Evolutionary conservation across 108 stramenopile genomes (phyloP).

Genomic region (Cylindrotheca closterium): DNA sequence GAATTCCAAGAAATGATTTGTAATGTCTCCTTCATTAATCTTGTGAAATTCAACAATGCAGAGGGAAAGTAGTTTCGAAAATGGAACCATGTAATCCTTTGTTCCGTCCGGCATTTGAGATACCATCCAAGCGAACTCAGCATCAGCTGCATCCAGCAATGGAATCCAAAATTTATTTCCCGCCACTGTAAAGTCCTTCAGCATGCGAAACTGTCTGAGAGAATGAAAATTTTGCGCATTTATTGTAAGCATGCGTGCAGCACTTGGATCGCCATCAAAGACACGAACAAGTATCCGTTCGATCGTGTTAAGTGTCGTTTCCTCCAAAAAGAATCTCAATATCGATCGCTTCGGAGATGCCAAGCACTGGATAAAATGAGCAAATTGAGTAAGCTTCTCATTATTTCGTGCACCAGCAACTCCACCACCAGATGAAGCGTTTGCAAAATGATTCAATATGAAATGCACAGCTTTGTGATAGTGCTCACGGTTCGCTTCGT

Average conservation of each 20-base stretch:
- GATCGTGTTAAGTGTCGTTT: slow-evolving; percentile 59
- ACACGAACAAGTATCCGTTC: slow-evolving; percentile 72
- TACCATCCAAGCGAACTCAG: slow-evolving; percentile 68
- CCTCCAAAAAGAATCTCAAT: slow-evolving; percentile 50
- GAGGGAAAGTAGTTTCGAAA: slow-evolving; percentile 81
- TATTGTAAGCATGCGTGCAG: slow-evolving; percentile 70
- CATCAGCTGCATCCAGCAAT: slow-evolving; percentile 78
- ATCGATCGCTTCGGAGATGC: slow-evolving; percentile 71
- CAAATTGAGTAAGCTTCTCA: slow-evolving; percentile 59
- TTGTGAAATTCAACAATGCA: slow-evolving; percentile 78
- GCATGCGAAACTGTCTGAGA: slow-evolving; percentile 67
- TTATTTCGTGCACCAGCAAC: slow-evolving; percentile 69
- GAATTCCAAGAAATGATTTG: slow-evolving; percentile 83
- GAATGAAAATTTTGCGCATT: slow-evolving; percentile 60
- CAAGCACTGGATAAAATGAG: slow-evolving; percentile 53
- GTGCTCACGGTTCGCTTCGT: slow-evolving; percentile 62
- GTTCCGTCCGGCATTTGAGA: slow-evolving; percentile 61
- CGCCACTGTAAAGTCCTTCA: slow-evolving; percentile 75
- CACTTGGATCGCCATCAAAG: slow-evolving; percentile 54
- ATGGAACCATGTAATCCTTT: slow-evolving; percentile 60
- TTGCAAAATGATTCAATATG: slow-evolving; percentile 61
- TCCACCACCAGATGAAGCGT: slow-evolving; percentile 31
- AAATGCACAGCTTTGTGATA: slow-evolving; percentile 61
- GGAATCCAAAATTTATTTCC: slow-evolving; percentile 78
- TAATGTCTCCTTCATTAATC: slow-evolving; percentile 51